These are phyloP conservation scores for Lolium perenne DNA, from an alignment of 176 grass and related monocot genomes.

Conservation along the genomic window DNA sequence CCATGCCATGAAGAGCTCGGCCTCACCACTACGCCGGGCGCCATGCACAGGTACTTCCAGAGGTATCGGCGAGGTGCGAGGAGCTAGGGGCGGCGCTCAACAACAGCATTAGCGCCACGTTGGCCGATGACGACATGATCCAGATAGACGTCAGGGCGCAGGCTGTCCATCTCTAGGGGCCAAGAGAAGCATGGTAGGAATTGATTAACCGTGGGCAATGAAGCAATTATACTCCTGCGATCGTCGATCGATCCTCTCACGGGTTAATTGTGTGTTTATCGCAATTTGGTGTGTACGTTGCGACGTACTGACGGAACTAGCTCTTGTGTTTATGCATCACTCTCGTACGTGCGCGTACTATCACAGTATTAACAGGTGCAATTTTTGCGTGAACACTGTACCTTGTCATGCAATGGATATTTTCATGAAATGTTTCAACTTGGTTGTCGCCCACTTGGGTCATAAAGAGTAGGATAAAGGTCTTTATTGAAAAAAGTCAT, in stretches of 20 bases:
- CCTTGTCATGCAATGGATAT: neutral
- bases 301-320: neutral
- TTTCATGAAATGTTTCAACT: neutral
- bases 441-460: neutral
- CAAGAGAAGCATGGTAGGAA: conserved; percentile 2
- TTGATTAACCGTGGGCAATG: conserved; percentile 24
- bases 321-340: neutral
- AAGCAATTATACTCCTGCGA: neutral
- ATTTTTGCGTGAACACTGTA: neutral
- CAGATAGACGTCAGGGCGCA: conserved; percentile 54
- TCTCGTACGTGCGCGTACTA: neutral
- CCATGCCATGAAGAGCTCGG: conserved; percentile 69
- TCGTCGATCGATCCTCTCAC: neutral
- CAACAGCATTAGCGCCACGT: neutral
- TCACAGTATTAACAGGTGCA: neutral
- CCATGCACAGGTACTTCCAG: conserved; percentile 75
- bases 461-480: too few species aligned
- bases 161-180: conserved; percentile 59
- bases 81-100: conserved; percentile 49
- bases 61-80: conserved; percentile 71
- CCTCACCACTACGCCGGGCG: conserved; percentile 71
- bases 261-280: neutral
- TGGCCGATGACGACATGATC: conserved; percentile 6
- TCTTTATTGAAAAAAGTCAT: too few species aligned
- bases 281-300: neutral